Conservation (phyloP, 2,329 filamentous ascomycete genomes). For the Stachybotrys elegans region DNA sequence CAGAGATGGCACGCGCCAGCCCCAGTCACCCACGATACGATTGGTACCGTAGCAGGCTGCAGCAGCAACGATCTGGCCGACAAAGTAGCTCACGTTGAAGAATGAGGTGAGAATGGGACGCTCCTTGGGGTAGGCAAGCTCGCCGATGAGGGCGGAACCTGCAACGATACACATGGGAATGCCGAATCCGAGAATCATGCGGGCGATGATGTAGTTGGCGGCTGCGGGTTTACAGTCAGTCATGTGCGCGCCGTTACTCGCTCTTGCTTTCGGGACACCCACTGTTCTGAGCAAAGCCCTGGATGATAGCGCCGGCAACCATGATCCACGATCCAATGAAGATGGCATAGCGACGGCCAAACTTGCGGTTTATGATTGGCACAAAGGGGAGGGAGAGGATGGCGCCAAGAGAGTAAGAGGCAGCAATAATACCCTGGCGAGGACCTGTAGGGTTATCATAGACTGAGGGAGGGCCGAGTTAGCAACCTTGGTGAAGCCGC, state of each 20-base stretch:
- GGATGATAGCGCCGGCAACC: conserved; percentile 48
- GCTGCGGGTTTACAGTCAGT: conserved; percentile 12
- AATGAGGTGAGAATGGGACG: conserved; percentile 50
- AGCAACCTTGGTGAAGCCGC: too few relatives aligned
- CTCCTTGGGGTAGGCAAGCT: conserved; percentile 56
- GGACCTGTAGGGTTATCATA: not conserved
- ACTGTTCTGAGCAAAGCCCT: conserved; percentile 45
- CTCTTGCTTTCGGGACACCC: conserved; percentile 9
- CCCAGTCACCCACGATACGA: conserved; percentile 29
- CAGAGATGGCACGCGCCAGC: conserved; percentile 40
- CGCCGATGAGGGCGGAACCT: conserved; percentile 53
- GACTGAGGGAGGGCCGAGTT: too few relatives aligned
- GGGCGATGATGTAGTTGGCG: conserved; percentile 54
- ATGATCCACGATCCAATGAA: conserved; percentile 49
- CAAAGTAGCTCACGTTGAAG: conserved; percentile 54
- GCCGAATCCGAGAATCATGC: conserved; percentile 55
- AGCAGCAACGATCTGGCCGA: conserved; percentile 45
- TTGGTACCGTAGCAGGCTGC: conserved; percentile 46
- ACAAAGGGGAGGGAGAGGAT: conserved; percentile 55
- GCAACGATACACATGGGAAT: conserved; percentile 56
- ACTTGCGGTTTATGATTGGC: conserved; percentile 47
- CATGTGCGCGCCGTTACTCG: not conserved
- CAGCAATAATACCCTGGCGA: conserved; percentile 49
- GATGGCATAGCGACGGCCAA: conserved; percentile 54
- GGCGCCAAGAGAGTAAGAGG: conserved; percentile 55